These are phyloP conservation scores for Dipteronia sinensis DNA, from an alignment of 345 rosid species.

Conservation along the genomic window DNA sequence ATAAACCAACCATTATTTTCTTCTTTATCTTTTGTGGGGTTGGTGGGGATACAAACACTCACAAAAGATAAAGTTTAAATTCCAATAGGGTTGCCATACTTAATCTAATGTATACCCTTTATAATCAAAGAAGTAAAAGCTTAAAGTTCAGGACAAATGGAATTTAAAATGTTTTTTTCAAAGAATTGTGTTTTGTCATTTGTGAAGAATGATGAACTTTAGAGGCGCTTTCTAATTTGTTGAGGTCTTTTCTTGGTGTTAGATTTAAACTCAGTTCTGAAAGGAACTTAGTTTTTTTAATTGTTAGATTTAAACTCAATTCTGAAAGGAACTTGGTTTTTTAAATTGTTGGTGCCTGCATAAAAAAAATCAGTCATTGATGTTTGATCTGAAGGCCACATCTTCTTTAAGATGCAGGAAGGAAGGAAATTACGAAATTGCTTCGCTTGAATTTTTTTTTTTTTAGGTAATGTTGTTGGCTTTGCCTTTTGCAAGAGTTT, in stretches of 20 bases:
- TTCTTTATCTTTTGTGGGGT: too few relatives aligned
- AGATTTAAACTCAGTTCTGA: neutral
- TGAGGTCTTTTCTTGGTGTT: neutral
- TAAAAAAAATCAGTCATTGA: neutral
- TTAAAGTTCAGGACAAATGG: neutral
- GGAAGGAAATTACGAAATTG: neutral
- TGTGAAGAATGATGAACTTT: neutral
- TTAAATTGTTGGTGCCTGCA: too few relatives aligned
- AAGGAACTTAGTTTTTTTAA: neutral
- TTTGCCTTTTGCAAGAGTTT: neutral
- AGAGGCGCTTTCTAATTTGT: neutral
- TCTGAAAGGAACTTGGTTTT: neutral
- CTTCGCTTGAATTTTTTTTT: neutral
- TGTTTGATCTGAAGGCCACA: neutral
- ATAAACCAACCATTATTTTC: neutral
- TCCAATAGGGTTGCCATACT: neutral
- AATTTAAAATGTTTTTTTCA: neutral
- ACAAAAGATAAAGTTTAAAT: neutral
- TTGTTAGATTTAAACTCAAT: neutral
- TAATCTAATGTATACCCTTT: neutral
- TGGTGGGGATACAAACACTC: neutral
- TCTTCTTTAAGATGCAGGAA: neutral
- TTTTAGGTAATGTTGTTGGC: neutral
- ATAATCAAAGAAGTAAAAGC: neutral
- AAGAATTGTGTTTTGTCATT: neutral